Percentiles rank a stretch among this genome's conserved stretches.
Evolutionary conservation across 2,329 filamentous ascomycete genomes (phyloP).

Genomic region (Rugonectria rugulosa): DNA sequence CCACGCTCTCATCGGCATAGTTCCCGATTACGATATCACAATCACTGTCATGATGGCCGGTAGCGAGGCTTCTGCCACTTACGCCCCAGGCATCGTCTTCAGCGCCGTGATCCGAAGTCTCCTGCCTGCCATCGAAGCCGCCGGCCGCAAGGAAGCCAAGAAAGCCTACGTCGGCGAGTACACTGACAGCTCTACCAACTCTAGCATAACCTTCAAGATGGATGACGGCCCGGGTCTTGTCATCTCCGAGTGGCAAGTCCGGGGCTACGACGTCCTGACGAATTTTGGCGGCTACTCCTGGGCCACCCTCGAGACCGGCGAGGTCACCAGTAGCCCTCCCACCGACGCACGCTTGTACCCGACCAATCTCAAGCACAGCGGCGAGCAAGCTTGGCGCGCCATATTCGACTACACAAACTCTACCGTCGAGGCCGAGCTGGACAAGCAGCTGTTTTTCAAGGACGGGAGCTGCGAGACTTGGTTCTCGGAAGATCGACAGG

Average conservation of each 20-base stretch:
- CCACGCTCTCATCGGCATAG: conserved; percentile 48
- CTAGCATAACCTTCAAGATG: conserved; percentile 47
- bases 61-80: conserved; percentile 32
- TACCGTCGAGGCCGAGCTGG: conserved; percentile 25
- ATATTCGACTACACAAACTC: conserved; percentile 37
- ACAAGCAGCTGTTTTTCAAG: conserved; percentile 38
- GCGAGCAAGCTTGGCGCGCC: conserved; percentile 43
- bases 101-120: conserved; percentile 44
- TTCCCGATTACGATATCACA: conserved; percentile 56
- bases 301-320: conserved; percentile 19
- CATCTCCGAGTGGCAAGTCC: conserved; percentile 49
- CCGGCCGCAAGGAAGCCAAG: conserved; percentile 47
- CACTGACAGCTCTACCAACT: conserved; percentile 47
- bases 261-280: conserved; percentile 49
- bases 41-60: conserved; percentile 50
- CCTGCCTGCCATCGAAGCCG: conserved; percentile 52
- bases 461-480: conserved; percentile 43
- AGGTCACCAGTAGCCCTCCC: conserved; percentile 14
- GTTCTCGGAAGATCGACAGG: conserved; percentile 42
- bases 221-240: conserved; percentile 50
- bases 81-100: conserved; percentile 33
- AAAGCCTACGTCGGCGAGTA: conserved; percentile 48
- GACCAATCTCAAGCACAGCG: conserved; percentile 32
- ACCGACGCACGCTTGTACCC: conserved; percentile 42
- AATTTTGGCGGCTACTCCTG: conserved; percentile 43